phyloP scores from a whole-genome alignment of 768 basidiomycete species.

The Auricularia cornea region DNA sequence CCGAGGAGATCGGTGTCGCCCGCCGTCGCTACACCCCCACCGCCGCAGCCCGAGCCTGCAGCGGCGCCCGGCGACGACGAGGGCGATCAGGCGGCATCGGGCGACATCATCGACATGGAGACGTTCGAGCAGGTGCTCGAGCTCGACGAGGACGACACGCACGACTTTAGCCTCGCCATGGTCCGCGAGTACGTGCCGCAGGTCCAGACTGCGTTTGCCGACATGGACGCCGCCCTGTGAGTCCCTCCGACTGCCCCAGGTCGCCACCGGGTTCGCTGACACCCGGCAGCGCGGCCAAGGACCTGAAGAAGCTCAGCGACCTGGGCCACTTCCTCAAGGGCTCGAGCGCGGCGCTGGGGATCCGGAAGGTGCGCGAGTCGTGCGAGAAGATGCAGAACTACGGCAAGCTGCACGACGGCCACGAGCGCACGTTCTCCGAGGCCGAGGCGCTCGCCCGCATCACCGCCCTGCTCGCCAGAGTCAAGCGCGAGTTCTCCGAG shows the following conservation, averaged over 20 bases:
- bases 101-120: conserved; percentile 61
- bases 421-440: conserved; percentile 27
- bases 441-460: conserved; percentile 54
- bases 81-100: not conserved
- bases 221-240: conserved; percentile 76
- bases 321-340: conserved; percentile 96
- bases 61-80: not conserved
- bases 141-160: conserved; percentile 75
- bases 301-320: conserved; percentile 57
- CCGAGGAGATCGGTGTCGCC: not conserved
- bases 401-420: conserved; percentile 56
- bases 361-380: conserved; percentile 66
- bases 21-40: not conserved
- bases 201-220: conserved; percentile 60
- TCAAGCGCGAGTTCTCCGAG: conserved; percentile 58
- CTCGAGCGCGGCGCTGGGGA: conserved; percentile 89
- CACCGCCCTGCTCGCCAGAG: conserved; percentile 42
- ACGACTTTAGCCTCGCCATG: conserved; percentile 74
- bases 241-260: conserved; percentile 25
- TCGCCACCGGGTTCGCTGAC: conserved; percentile 1
- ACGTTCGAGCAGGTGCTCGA: conserved; percentile 84
- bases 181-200: conserved; percentile 75
- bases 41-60: not conserved
- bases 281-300: conserved; percentile 39
- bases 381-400: conserved; percentile 92